Conservation (phyloP, 306 rosid genomes). For the Fragaria ananassa region DNA sequence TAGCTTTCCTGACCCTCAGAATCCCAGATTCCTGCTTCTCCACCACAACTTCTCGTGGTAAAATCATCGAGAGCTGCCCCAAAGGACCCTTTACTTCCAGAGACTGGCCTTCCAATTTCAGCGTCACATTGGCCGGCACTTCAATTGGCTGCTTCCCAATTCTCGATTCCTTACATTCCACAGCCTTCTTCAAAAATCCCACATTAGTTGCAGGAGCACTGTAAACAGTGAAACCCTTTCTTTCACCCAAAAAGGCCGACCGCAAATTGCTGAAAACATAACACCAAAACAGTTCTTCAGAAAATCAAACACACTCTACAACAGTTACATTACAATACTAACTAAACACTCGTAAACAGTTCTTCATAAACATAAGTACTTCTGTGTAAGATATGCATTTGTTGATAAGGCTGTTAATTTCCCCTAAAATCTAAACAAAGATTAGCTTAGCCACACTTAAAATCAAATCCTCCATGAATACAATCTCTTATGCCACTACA, state of each 20-base stretch:
- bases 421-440: neutral
- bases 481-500: neutral
- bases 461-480: neutral
- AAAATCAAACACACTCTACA: conserved; percentile 12
- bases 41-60: conserved; percentile 77
- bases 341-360: neutral
- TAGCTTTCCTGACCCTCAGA: conserved; percentile 57
- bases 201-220: conserved; percentile 37
- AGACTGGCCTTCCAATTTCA: conserved; percentile 70
- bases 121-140: conserved; percentile 70
- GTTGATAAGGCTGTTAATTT: neutral
- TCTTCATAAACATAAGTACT: neutral
- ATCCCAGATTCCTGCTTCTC: conserved; percentile 61
- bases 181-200: conserved; percentile 47
- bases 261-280: conserved; percentile 70
- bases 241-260: conserved; percentile 64
- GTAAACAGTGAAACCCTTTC: conserved; percentile 40
- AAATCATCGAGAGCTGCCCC: conserved; percentile 73
- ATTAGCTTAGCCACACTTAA: neutral
- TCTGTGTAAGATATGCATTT: neutral
- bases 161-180: conserved; percentile 85
- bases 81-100: conserved; percentile 82
- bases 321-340: neutral
- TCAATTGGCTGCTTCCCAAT: conserved; percentile 84
- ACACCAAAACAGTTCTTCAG: conserved; percentile 17